A percentile compares a stretch with the other conserved stretches of the same genome.
These are phyloP conservation scores for Dioszegia crocea DNA, from an alignment of 768 basidiomycete genomes.

Conservation along the genomic window DNA sequence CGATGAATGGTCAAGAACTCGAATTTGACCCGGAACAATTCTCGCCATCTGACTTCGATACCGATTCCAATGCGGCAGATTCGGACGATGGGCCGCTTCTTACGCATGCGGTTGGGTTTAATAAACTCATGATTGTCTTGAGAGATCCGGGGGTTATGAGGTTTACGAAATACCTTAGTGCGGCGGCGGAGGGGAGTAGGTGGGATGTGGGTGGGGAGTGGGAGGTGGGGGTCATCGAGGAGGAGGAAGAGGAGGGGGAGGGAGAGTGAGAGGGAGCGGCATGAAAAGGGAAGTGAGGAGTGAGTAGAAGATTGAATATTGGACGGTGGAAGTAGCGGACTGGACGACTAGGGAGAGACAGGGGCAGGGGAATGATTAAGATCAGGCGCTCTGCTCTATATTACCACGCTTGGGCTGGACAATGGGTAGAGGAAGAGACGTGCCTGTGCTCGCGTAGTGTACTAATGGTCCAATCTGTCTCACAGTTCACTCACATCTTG, in stretches of 20 bases:
- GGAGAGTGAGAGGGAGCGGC: conserved; percentile 31
- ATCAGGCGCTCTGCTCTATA: too few relatives aligned
- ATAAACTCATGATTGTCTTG: conserved; percentile 78
- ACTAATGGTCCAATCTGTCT: too few relatives aligned
- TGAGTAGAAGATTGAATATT: too few relatives aligned
- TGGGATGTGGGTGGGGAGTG: conserved; percentile 94
- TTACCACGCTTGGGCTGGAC: too few relatives aligned
- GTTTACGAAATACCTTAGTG: conserved; percentile 92
- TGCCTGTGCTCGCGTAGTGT: too few relatives aligned
- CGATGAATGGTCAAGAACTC: conserved; percentile 40
- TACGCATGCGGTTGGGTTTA: conserved; percentile 84
- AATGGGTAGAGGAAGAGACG: too few relatives aligned
- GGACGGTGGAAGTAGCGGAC: too few relatives aligned
- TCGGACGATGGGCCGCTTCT: conserved; percentile 72
- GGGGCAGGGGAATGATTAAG: too few relatives aligned
- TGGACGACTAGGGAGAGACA: too few relatives aligned
- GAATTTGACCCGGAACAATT: conserved; percentile 49
- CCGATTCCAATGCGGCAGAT: conserved; percentile 48
- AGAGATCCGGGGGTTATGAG: conserved; percentile 89
- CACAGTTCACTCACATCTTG: too few relatives aligned
- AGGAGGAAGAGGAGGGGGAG: conserved; percentile 51
- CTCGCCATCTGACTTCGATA: conserved; percentile 46
- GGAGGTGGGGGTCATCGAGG: conserved; percentile 74
- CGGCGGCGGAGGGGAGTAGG: conserved; percentile 78
- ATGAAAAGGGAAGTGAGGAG: conserved; percentile 54